Evolutionary conservation across 2,329 filamentous ascomycete genomes (phyloP), one percentile per base, ranked within the genome.

Genomic region (Aspergillus novoparasiticus): DNA sequence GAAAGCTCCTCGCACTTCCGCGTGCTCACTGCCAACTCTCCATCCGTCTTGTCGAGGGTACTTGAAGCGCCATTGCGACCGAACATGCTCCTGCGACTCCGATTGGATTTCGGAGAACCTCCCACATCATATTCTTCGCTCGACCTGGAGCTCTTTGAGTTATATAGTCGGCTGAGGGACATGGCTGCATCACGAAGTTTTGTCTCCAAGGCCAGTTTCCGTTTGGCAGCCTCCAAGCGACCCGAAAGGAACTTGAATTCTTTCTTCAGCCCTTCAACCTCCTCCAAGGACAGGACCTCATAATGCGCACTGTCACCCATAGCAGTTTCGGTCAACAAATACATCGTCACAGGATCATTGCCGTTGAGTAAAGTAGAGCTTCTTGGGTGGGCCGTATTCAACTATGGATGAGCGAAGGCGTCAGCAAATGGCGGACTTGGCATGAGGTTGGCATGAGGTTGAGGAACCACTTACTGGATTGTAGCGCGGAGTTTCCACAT

Each of bases 111-210:
- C 70, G 63, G 82, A 75, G 71, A 77, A 14, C 64, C 73, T 55
- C 72, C 68, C 62, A 63, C 43, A 23, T 70, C 69, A 32, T 74
- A 72, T 11, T 83, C 77, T 64, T 79, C 76, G 71, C 81, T 84
- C 64, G 76, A 78, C 57, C 79, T 83, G 67, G 85, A 85, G n/a
- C 82, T 82, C 39, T 85, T 84, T n/a, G 88, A 84, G 10, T 87
- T 87, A 74, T 96, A 93, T 34, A 99, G 83, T 71, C 90, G 89
- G 63, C 90, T 89, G 79, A 99, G 89, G 46, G 93, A 96, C 67
- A 90, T 87, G 12, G 95, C 93, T 1, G 95, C 95, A 84, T 98
- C 94, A 71, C 93, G 91, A 71, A 97, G 93, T 81, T 98, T 99
- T 60, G 89, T 91, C 77, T 99, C 95, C 53, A 98, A 88, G 36